phyloP scores from a whole-genome alignment of 352 stramenopile genomes.

The Pythium sukuiense region DNA sequence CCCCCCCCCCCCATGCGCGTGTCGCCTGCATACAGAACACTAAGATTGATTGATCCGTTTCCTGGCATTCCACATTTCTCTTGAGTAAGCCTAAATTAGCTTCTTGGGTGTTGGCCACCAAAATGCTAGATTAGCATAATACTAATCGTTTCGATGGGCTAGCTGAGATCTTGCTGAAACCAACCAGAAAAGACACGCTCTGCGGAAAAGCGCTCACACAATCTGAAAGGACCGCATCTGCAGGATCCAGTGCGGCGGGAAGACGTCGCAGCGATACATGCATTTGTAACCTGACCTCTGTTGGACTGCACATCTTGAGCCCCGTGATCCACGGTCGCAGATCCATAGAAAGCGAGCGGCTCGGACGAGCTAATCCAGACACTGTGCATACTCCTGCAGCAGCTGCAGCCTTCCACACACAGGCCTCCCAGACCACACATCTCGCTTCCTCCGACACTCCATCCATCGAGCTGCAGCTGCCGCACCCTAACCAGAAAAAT shows the following conservation, averaged over 20 bases:
- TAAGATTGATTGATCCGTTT: background rate
- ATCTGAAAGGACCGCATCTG: background rate
- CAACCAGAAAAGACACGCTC: conserved; percentile 1
- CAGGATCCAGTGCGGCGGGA: conserved; percentile 4
- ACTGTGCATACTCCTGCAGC: background rate
- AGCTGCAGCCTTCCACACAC: background rate
- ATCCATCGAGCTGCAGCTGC: conserved; percentile 1
- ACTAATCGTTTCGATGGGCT: background rate
- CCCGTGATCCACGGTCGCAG: background rate
- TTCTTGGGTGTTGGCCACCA: background rate
- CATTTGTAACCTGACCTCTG: conserved; percentile 8
- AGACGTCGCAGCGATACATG: conserved; percentile 1
- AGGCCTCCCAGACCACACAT: background rate
- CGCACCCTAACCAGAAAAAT: conserved; percentile 21
- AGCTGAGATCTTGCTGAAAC: background rate
- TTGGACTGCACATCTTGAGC: background rate
- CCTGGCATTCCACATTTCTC: background rate
- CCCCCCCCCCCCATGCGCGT: background rate
- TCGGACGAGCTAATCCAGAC: no score
- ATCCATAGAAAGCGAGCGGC: background rate
- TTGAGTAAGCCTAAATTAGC: background rate
- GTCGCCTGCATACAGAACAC: background rate
- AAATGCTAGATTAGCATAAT: background rate
- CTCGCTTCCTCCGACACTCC: background rate
- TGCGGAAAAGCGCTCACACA: background rate